Conservation (phyloP, 352 stramenopile genomes). For the Globisporangium cystogenes region DNA sequence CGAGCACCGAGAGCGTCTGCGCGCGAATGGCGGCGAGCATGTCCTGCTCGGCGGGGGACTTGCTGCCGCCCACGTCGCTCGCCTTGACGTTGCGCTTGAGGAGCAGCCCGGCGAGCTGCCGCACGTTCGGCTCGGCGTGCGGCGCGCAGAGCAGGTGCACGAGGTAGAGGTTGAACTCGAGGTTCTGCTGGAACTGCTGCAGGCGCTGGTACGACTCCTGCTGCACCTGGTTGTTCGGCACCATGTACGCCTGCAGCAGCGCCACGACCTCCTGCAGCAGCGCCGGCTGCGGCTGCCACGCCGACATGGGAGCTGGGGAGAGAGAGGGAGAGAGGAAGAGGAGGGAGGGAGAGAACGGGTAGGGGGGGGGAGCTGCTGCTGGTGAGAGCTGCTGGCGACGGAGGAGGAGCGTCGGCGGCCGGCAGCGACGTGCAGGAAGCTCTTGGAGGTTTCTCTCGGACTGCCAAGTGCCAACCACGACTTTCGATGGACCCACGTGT, state of each 20-base stretch:
- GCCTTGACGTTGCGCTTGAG: slow-evolving; percentile 88
- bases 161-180: slow-evolving; percentile 88
- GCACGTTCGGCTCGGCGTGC: slow-evolving; percentile 56
- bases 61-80: slow-evolving; percentile 44
- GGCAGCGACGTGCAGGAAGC: no score
- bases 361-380: background rate
- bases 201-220: slow-evolving; percentile 76
- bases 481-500: background rate
- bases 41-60: slow-evolving; percentile 53
- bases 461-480: background rate
- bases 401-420: background rate
- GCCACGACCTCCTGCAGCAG: slow-evolving; percentile 74
- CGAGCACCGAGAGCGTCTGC: slow-evolving; percentile 65
- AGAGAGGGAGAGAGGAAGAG: background rate
- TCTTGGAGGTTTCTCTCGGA: background rate
- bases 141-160: slow-evolving; percentile 72
- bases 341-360: background rate
- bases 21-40: slow-evolving; percentile 78
- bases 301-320: slow-evolving; percentile 23
- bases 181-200: slow-evolving; percentile 85
- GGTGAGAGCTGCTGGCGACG: no score
- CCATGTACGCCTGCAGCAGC: slow-evolving; percentile 73
- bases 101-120: slow-evolving; percentile 71
- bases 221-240: slow-evolving; percentile 84
- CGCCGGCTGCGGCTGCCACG: slow-evolving; percentile 73